Evolutionary conservation across 225 moss, liverwort and hornwort species (phyloP).

Genomic region (Sphagnum tenellum): DNA sequence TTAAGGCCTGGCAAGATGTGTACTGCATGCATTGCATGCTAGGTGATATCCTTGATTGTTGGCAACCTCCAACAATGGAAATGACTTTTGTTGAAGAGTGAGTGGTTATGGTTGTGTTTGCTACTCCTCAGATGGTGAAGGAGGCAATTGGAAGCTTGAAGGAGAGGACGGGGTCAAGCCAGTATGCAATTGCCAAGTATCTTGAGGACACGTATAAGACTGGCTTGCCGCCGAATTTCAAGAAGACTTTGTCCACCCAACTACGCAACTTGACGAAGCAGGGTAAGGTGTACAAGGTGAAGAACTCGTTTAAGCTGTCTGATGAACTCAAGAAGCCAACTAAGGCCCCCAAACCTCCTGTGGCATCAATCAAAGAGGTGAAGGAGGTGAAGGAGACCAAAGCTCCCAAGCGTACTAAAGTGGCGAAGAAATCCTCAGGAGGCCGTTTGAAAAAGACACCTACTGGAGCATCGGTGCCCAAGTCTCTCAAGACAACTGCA

Average conservation of each 20-base stretch:
- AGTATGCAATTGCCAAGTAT: constrained; percentile 82
- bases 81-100: too few relatives aligned
- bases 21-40: too few relatives aligned
- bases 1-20: too few relatives aligned
- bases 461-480: neutral
- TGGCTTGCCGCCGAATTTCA: constrained; percentile 73
- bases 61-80: too few relatives aligned
- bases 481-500: too few relatives aligned
- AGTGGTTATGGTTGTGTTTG: too few relatives aligned
- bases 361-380: constrained; percentile 17
- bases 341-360: constrained; percentile 25
- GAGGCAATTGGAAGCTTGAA: constrained; percentile 77
- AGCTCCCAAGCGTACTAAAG: constrained; percentile 38
- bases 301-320: constrained; percentile 81
- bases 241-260: constrained; percentile 59
- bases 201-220: constrained; percentile 80
- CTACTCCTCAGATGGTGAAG: constrained; percentile 54
- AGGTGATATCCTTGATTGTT: too few relatives aligned
- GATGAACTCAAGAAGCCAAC: constrained; percentile 79
- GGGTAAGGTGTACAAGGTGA: constrained; percentile 77
- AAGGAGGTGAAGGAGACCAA: constrained; percentile 9
- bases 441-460: constrained; percentile 17
- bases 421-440: constrained; percentile 27
- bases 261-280: constrained; percentile 69
- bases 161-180: constrained; percentile 83